Conservation (phyloP, 2,329 filamentous ascomycete genomes). For the Fonsecaea multimorphosa region DNA sequence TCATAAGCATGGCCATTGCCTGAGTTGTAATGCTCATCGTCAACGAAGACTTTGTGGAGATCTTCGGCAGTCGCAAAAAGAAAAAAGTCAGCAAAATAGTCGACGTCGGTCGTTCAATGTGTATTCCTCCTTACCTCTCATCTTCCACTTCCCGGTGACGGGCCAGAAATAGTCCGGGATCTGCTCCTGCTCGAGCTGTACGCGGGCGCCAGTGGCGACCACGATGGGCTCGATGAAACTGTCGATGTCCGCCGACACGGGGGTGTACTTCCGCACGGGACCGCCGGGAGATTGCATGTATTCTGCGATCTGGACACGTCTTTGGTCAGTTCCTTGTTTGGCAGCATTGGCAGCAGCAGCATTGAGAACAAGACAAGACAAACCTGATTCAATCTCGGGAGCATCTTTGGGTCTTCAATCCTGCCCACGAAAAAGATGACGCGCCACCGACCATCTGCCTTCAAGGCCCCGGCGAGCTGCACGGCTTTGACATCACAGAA, state of each 20-base stretch:
- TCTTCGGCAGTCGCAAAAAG: slow-evolving; percentile 47
- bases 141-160: slow-evolving; percentile 60
- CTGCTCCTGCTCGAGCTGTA: slow-evolving; percentile 57
- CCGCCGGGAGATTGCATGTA: slow-evolving; percentile 51
- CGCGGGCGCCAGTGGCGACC: slow-evolving; percentile 58
- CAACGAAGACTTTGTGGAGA: slow-evolving; percentile 64
- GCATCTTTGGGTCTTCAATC: slow-evolving; percentile 42
- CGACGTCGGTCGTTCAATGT: neutral
- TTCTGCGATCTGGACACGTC: slow-evolving; percentile 44
- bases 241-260: slow-evolving; percentile 54
- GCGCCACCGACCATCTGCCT: slow-evolving; percentile 60
- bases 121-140: slow-evolving; percentile 55
- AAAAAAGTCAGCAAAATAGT: neutral
- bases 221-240: slow-evolving; percentile 64
- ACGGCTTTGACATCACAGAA: slow-evolving; percentile 65
- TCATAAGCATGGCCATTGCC: slow-evolving; percentile 65
- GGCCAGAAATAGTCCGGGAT: slow-evolving; percentile 65
- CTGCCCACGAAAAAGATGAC: slow-evolving; percentile 58
- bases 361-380: slow-evolving; percentile 22
- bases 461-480: slow-evolving; percentile 58
- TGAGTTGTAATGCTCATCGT: slow-evolving; percentile 61
- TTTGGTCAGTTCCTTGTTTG: slow-evolving; percentile 6
- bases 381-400: slow-evolving; percentile 49
- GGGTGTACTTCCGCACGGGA: slow-evolving; percentile 53
- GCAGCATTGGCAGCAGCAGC: neutral